These are phyloP conservation scores for Aspergillus carlsbadensis DNA, from an alignment of 495 filamentous ascomycete species.

Conservation along the genomic window DNA sequence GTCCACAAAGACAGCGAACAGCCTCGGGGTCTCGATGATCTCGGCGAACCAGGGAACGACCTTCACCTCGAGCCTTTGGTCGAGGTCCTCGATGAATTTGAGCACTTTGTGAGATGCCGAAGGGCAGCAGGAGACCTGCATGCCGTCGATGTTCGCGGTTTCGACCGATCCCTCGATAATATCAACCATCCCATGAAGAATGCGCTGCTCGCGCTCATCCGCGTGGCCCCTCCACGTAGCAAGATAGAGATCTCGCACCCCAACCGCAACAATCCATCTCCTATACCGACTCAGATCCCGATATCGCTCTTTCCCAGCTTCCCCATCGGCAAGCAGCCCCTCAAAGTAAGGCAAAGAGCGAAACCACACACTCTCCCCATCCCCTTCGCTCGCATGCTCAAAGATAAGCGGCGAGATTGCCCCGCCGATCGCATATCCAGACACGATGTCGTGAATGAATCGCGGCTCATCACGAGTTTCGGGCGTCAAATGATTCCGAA, in stretches of 20 bases:
- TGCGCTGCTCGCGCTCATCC: not conserved
- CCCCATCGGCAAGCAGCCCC: too few species aligned
- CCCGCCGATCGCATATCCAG: too few species aligned
- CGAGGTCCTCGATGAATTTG: conserved; percentile 1
- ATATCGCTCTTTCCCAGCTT: too few species aligned
- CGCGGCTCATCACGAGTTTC: too few species aligned
- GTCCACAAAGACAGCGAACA: not conserved
- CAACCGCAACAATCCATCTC: not conserved
- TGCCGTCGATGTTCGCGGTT: not conserved
- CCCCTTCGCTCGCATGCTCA: too few species aligned
- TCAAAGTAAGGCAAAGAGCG: too few species aligned
- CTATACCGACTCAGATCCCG: not conserved
- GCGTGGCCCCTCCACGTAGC: not conserved
- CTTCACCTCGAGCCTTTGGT: not conserved
- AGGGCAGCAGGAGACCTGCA: not conserved
- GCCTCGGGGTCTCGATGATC: not conserved
- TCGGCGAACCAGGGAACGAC: too few species aligned
- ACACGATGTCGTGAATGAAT: too few species aligned
- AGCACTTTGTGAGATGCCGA: not conserved
- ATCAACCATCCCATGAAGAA: not conserved
- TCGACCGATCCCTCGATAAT: not conserved
- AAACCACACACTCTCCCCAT: too few species aligned
- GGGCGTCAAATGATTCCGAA: too few species aligned
- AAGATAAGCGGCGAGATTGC: too few species aligned
- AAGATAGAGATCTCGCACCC: not conserved